phyloP scores from a whole-genome alignment of 495 filamentous ascomycete species.

The Trypethelium eluteriae region DNA sequence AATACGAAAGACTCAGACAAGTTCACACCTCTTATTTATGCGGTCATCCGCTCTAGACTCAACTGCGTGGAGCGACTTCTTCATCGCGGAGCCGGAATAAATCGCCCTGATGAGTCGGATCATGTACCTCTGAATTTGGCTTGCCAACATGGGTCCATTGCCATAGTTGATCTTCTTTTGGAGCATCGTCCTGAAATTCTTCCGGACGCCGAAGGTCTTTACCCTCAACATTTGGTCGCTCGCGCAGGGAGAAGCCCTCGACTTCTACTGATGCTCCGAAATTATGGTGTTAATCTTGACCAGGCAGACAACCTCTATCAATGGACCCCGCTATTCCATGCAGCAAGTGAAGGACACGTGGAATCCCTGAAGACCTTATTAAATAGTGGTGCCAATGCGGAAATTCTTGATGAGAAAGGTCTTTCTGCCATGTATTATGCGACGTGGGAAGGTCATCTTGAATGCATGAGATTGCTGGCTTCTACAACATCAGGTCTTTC shows the following conservation, averaged over 20 bases:
- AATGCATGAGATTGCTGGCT: conserved; percentile 79
- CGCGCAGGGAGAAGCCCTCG: conserved; percentile 74
- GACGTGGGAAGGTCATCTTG: conserved; percentile 92
- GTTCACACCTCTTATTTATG: conserved; percentile 91
- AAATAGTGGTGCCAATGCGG: conserved; percentile 61
- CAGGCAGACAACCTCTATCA: conserved; percentile 92
- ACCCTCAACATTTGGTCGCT: conserved; percentile 95
- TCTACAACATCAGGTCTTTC: conserved; percentile 1
- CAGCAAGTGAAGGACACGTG: conserved; percentile 92
- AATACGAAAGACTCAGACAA: conserved; percentile 90
- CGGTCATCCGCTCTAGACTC: conserved; percentile 77
- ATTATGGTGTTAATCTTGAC: conserved; percentile 84
- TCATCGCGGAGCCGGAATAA: conserved; percentile 61
- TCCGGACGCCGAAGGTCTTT: conserved; percentile 90
- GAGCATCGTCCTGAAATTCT: conserved; percentile 68
- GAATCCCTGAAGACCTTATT: conserved; percentile 74
- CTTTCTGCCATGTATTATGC: conserved; percentile 96
- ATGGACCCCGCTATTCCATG: conserved; percentile 95
- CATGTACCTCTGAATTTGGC: conserved; percentile 92
- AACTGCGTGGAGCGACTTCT: conserved; percentile 72
- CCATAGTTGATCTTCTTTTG: conserved; percentile 76
- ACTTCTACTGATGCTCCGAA: conserved; percentile 67
- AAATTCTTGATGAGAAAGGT: conserved; percentile 81
- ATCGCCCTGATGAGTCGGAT: conserved; percentile 74
- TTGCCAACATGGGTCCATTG: conserved; percentile 79